Base-by-base conservation (phyloP, 2,329 filamentous ascomycete species). In the Phyllosticta citriasiana region DNA sequence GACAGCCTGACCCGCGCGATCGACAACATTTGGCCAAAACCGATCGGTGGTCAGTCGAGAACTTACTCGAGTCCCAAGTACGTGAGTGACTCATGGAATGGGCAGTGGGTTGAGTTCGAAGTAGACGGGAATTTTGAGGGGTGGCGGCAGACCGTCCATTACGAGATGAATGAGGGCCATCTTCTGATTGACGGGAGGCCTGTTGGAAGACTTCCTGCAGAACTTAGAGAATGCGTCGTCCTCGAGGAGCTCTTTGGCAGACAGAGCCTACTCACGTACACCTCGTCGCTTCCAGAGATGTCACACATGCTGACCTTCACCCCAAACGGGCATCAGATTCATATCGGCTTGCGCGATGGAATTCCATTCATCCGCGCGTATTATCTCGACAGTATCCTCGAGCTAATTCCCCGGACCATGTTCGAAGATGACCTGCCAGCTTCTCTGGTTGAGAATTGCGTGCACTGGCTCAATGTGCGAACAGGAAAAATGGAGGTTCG, bases 391-490 rank as follows among this genome's bases (percentile, higher is more conserved):
- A 56, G 60, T 0, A 22, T 75, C 0, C 66, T 76, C 0, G 76
- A 80, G 57, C 66, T 71, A 1, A 63, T 81, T 16, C 70, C 72
- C 1, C 54, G 57, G 0, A 9, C 59, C 0, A 47, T 72, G 0
- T 75, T 79, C 51, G 25, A 58, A 2, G 53, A 60, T 40, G 83
- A 85, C 64, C 69, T 87, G 0, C 86, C 85, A 0, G 65, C 64
- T 0, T 67, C 74, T 0, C 72, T 88, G 0, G 63, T 85, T 0
- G 69, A 80, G 0, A 71, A 78, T 6, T 86, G 81, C 57, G 73
- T 81, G 0, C 85, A 88, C 63, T 88, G 84, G 84, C 71, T 87
- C 3, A 74, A 87, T 52, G 12, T 85, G 0, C 55, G 63, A 1
- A 72, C 71, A 1, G 72, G 74, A 2, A 57, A 71, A 1, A 57